Conservation (phyloP, 495 filamentous ascomycete species). For the Parachaetomium inaequale region DNA sequence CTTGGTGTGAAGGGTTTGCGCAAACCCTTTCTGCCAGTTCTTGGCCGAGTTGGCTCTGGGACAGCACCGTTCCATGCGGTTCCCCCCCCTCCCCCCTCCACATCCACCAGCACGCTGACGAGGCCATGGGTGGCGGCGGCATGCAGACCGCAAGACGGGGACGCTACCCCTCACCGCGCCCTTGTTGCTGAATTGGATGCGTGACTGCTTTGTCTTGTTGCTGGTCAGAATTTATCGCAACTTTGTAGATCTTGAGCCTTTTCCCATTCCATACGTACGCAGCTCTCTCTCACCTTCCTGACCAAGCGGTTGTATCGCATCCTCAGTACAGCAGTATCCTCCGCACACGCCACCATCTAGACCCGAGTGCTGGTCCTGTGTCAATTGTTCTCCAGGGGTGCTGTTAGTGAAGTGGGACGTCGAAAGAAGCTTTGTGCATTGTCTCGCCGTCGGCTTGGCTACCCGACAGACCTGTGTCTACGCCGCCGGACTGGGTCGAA, state of each 20-base stretch:
- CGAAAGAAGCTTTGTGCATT: slow-evolving; percentile 24
- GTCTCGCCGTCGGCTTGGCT: slow-evolving; percentile 2
- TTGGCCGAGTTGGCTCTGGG: background rate
- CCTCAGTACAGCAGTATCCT: background rate
- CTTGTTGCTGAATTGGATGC: background rate
- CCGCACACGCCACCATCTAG: background rate
- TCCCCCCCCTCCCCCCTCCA: background rate
- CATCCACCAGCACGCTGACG: slow-evolving; percentile 12
- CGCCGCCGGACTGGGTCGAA: background rate
- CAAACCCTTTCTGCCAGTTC: background rate
- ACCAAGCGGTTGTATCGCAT: background rate
- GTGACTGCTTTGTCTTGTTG: background rate
- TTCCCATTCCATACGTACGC: background rate
- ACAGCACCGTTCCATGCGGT: background rate
- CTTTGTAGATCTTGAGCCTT: background rate
- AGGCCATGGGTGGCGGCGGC: background rate
- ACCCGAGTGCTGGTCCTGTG: background rate
- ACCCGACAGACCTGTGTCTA: background rate
- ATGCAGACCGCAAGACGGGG: background rate
- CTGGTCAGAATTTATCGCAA: background rate
- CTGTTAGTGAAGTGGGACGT: slow-evolving; percentile 3
- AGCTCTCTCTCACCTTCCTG: background rate
- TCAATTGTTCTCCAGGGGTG: background rate
- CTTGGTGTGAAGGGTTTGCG: background rate
- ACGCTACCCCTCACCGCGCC: background rate